phyloP scores from a whole-genome alignment of 306 rosid genomes.

The Cicer yamashitae region DNA sequence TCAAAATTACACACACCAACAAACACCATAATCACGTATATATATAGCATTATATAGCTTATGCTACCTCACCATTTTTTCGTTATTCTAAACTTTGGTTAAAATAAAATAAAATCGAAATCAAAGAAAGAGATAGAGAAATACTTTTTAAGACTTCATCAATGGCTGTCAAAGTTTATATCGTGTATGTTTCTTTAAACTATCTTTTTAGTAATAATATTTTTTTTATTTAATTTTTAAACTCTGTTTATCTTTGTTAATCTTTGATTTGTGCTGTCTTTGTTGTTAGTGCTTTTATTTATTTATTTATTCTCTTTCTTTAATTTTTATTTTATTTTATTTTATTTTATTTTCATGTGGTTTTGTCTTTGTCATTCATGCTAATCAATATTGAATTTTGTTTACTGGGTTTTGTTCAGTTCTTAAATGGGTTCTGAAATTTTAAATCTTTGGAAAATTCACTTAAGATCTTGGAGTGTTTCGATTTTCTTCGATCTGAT shows the following conservation, averaged over 20 bases:
- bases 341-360: not conserved
- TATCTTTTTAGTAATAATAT: not conserved
- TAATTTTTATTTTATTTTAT: not conserved
- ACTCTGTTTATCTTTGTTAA: constrained; percentile 31
- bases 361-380: constrained; percentile 5
- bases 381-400: constrained; percentile 29
- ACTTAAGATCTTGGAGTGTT: constrained; percentile 28
- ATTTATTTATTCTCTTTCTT: not conserved
- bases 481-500: constrained; percentile 44
- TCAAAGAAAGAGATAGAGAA: constrained; percentile 16
- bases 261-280: constrained; percentile 29
- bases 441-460: constrained; percentile 29
- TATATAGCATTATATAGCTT: constrained; percentile 36
- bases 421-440: constrained; percentile 32
- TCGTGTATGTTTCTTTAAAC: constrained; percentile 65
- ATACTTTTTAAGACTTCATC: constrained; percentile 44
- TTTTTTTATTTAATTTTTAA: not conserved
- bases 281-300: constrained; percentile 30
- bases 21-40: constrained; percentile 28
- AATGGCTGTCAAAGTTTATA: constrained; percentile 91
- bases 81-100: constrained; percentile 43
- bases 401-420: constrained; percentile 40
- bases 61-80: constrained; percentile 33
- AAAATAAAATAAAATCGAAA: constrained; percentile 5
- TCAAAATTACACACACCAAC: constrained; percentile 44